Evolutionary conservation across 805 yeast species (phyloP), one percentile per base, ranked within the genome.

Genomic region (Barnettozyma vustinii): DNA sequence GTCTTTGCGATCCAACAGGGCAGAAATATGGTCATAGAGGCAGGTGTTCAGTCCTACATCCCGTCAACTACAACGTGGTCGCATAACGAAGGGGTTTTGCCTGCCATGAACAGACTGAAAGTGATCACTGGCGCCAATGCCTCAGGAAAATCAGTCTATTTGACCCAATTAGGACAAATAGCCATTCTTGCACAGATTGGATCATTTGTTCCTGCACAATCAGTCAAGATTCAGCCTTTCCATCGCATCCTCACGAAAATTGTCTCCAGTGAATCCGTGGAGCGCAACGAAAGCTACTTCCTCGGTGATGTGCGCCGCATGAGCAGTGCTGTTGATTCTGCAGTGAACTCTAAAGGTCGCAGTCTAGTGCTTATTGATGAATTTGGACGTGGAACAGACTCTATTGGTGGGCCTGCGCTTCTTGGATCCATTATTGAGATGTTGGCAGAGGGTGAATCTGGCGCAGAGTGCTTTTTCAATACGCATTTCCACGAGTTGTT

Each of bases 111-210:
- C 0, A 36, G 23, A 2, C 45, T 56, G 9, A 45, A 70, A 50
- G 44, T 80, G 37, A 49, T 79, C 25, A 71, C 81, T 19, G 83
- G 84, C 27, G 71, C 79, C 0, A 74, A 75, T 53, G 68, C 67
- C 27, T 73, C 79, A 3, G 83, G 84, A 0, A 80, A 80, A 52
- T 74, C 81, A 1, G 78, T 79, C 0, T 71, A 70, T 48, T 57
- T 79, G 18, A 57, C 73, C 2, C 81, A 76, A 47, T 63, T 71
- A 45, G 83, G 81, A 0, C 53, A 77, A 30, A 69, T 75, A 6
- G 74, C 76, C 0, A 71, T 67, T 44, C 53, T 80, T 41, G 72
- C 82, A 0, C 84, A 80, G 45, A 66, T 78, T 35, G 83, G 84
- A 1, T 74, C 77, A 26, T 77, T 61, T 57, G 78, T 80, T 1